These are phyloP conservation scores for Entamoeba invadens DNA, from an alignment of 208 protist species.

Conservation along the genomic window DNA sequence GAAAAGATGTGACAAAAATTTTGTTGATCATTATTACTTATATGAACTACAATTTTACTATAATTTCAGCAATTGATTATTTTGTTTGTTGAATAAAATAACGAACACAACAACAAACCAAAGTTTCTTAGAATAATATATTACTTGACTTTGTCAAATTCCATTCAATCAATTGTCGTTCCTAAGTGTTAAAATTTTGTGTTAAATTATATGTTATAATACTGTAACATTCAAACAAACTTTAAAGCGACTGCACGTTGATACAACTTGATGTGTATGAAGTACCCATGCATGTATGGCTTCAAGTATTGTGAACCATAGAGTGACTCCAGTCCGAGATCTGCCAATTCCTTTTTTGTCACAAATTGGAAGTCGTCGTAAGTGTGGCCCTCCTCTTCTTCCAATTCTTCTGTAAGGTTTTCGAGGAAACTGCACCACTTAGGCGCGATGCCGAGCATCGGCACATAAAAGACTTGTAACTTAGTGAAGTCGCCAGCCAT, in stretches of 20 bases:
- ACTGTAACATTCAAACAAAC: too few relatives aligned
- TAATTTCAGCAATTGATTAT: too few relatives aligned
- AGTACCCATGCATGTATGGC: conserved; percentile 89
- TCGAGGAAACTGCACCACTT: conserved; percentile 87
- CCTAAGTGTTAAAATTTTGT: too few relatives aligned
- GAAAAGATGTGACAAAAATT: too few relatives aligned
- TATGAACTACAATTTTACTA: too few relatives aligned
- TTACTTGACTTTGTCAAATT: too few relatives aligned
- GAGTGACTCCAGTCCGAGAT: conserved; percentile 55
- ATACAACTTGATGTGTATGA: conserved; percentile 59
- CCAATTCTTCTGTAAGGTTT: conserved; percentile 63
- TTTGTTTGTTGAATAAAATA: too few relatives aligned
- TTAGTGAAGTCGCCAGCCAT: conserved; percentile 65
- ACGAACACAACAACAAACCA: too few relatives aligned
- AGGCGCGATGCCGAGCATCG: conserved; percentile 74
- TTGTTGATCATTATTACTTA: too few relatives aligned
- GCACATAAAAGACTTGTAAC: conserved; percentile 78
- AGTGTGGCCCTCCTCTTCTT: conserved; percentile 49
- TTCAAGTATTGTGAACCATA: conserved; percentile 68
- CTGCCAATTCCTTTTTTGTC: conserved; percentile 53
- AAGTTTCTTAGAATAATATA: too few relatives aligned
- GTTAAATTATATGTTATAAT: too few relatives aligned
- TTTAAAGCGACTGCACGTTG: neutral
- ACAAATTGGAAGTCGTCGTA: conserved; percentile 94
- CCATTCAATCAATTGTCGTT: too few relatives aligned